Conservation (phyloP, 441 rosid genomes). For the Adansonia madagascariensis region DNA sequence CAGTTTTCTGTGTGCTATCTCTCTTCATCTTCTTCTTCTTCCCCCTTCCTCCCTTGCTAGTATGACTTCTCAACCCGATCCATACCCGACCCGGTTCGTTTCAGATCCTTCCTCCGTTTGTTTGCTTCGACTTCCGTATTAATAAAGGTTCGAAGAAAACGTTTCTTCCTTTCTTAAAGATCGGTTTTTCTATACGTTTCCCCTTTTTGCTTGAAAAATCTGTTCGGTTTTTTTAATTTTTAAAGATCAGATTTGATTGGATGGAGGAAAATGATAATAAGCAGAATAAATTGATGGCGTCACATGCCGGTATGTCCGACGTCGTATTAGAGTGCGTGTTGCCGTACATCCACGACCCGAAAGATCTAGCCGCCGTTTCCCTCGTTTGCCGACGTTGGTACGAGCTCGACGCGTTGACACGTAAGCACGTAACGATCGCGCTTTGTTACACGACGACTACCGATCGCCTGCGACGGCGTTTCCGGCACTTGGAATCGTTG, state of each 20-base stretch:
- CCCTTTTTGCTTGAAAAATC: background rate
- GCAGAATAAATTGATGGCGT: constrained; percentile 27
- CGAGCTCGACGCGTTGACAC: constrained; percentile 70
- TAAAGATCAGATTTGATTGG: background rate
- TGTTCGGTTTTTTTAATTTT: too few species aligned
- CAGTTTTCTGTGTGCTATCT: background rate
- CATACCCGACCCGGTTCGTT: background rate
- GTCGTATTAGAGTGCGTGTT: constrained; percentile 66
- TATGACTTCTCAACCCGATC: background rate
- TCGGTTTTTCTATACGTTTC: background rate
- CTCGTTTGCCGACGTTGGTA: constrained; percentile 77
- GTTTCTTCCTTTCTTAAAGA: background rate
- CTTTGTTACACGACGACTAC: constrained; percentile 77
- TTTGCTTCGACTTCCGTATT: background rate
- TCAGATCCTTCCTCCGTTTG: background rate
- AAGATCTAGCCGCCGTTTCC: constrained; percentile 78
- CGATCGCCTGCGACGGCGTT: constrained; percentile 62
- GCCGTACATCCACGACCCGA: constrained; percentile 69
- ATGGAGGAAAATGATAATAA: constrained; percentile 42
- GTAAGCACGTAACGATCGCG: constrained; percentile 87
- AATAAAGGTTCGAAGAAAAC: background rate
- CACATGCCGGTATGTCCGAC: constrained; percentile 44
- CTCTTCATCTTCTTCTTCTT: background rate
- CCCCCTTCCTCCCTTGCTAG: too few species aligned
- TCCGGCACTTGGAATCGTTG: constrained; percentile 69